phyloP scores from a whole-genome alignment of 2,329 filamentous ascomycete species.

The Setomelanomma holmii region DNA sequence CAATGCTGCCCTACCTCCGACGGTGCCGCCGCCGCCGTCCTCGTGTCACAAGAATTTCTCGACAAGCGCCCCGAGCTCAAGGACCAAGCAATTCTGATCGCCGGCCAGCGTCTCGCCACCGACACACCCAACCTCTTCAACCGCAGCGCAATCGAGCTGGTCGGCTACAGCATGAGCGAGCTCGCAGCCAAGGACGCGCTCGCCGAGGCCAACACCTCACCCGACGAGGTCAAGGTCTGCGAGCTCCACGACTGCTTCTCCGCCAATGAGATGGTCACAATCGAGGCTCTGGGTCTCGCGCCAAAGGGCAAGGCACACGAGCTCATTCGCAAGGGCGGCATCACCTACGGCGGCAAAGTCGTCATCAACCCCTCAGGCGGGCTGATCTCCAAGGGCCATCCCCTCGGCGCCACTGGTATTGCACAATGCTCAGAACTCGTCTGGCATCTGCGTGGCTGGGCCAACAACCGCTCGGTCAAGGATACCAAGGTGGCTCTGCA shows the following conservation, averaged over 20 bases:
- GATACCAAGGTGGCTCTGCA: slow-evolving; percentile 78
- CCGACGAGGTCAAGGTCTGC: slow-evolving; percentile 78
- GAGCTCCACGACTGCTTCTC: slow-evolving; percentile 98
- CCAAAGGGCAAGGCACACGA: slow-evolving; percentile 87
- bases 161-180: slow-evolving; percentile 86
- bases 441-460: slow-evolving; percentile 96
- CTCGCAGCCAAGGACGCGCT: slow-evolving; percentile 74
- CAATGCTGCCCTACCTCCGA: slow-evolving; percentile 98
- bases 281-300: slow-evolving; percentile 82
- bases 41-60: slow-evolving; percentile 89
- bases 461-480: slow-evolving; percentile 80
- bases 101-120: slow-evolving; percentile 86
- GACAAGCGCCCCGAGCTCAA: slow-evolving; percentile 83
- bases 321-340: slow-evolving; percentile 83
- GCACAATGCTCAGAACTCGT: slow-evolving; percentile 95
- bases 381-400: slow-evolving; percentile 94
- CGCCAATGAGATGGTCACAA: slow-evolving; percentile 88
- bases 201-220: slow-evolving; percentile 71
- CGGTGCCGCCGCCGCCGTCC: slow-evolving; percentile 84
- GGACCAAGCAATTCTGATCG: slow-evolving; percentile 83
- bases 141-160: slow-evolving; percentile 80
- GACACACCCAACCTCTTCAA: slow-evolving; percentile 83
- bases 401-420: slow-evolving; percentile 90
- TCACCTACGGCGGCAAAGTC: slow-evolving; percentile 84
- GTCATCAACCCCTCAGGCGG: slow-evolving; percentile 94